Base-by-base conservation (phyloP, 2,329 filamentous ascomycete species). In the Emericellopsis cladophorae region DNA sequence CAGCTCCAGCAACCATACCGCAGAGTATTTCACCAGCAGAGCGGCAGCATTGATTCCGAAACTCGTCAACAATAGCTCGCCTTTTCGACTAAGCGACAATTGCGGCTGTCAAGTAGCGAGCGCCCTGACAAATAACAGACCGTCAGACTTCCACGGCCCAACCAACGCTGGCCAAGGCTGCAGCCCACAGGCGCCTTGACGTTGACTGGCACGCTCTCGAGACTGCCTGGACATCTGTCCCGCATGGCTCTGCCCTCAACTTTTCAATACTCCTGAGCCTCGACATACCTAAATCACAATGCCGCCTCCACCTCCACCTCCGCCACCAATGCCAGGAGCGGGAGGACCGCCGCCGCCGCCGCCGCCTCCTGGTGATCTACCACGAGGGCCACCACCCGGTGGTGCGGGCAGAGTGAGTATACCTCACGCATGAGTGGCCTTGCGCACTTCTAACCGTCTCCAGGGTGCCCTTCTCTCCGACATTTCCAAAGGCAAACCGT, bases 391-490 rank as follows among this genome's bases (percentile, higher is more conserved):
- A 50, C 76, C 81, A 32, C 61, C 78, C 8, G 64, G 71, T 44
- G 66, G 61, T 42, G 68, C 64, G 47, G 74, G 74, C 50, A 70
- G 84, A 63, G 84, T 88, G 72, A 54, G 78, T 11, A 1, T 16
- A 3, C 31, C 24, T 40, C 37, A 36, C 12, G 5, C 14, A 10
- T 14, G n/a, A 31, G 9, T 36, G 18, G 40, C 5, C 1, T 31
- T 38, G 37, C 14, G 24, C 29, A 3, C 22, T 24, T 41, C 46
- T 42, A 53, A 48, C 40, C 21, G 16, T 44, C 21, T 36, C 52
- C 37, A 96, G 90, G 82, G 82, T 51, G 89, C 90, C 41, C 72
- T 98, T 31, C 75, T 96, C 36, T 74, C 78, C 54, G 90, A 96
- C 60, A 98, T 98, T 51, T 67, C 70, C 49, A 94, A 93, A 60